Percentiles rank a stretch among this genome's conserved stretches.
These are phyloP conservation scores for Arabis hirsuta DNA, from an alignment of 345 rosid genomes.

Conservation along the genomic window DNA sequence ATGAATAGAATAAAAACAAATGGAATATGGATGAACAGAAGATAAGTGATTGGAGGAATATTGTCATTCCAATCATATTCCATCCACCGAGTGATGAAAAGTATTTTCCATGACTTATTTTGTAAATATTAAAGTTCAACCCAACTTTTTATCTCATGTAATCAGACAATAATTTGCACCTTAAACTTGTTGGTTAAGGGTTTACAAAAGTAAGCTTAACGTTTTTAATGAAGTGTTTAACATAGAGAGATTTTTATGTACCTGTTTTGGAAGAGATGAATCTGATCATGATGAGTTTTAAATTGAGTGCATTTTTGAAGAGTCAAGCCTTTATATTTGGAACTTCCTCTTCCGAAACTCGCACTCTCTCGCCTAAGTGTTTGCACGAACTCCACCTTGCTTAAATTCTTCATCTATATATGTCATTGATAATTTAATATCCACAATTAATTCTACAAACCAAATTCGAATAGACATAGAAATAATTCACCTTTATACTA, in stretches of 20 bases:
- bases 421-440: not conserved
- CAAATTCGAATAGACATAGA: not conserved
- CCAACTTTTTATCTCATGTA: slow-evolving; percentile 1
- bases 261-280: slow-evolving; percentile 44
- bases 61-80: slow-evolving; percentile 1
- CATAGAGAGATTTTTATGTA: not conserved
- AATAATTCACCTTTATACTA: not conserved
- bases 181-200: not conserved
- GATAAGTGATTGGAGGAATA: slow-evolving; percentile 18
- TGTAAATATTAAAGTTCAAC: not conserved
- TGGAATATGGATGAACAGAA: slow-evolving; percentile 28
- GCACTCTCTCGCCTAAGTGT: slow-evolving; percentile 94
- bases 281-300: slow-evolving; percentile 42
- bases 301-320: slow-evolving; percentile 64
- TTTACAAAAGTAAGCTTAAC: not conserved
- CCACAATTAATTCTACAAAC: not conserved
- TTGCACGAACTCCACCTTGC: slow-evolving; percentile 92
- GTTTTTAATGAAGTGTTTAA: not conserved
- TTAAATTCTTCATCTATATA: slow-evolving; percentile 74
- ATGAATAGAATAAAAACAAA: slow-evolving; percentile 6
- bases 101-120: slow-evolving; percentile 1
- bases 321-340: slow-evolving; percentile 85
- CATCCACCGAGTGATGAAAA: slow-evolving; percentile 7
- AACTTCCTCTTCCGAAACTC: slow-evolving; percentile 92
- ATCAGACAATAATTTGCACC: not conserved